A percentile compares a stretch with the other conserved stretches of the same genome.
phyloP scores from a whole-genome alignment of 768 basidiomycete species.

The Coprinellus micaceus region DNA sequence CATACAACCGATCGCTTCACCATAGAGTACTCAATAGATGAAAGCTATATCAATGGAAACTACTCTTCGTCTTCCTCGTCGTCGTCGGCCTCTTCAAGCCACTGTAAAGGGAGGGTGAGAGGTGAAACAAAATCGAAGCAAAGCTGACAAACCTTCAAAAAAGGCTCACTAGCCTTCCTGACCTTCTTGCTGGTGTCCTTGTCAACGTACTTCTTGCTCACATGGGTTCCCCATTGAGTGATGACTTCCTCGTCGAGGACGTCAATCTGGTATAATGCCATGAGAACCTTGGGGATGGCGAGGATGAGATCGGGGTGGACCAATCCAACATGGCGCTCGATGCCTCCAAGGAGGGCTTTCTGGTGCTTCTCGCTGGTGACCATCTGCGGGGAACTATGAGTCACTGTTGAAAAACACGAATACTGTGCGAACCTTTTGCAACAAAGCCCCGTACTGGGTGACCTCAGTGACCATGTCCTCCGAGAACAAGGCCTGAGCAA shows the following conservation, averaged over 20 bases:
- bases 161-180: conserved; percentile 91
- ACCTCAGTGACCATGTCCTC: conserved; percentile 66
- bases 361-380: conserved; percentile 92
- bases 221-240: conserved; percentile 91
- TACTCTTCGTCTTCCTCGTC: conserved; percentile 43
- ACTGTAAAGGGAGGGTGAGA: conserved; percentile 37
- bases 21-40: too few species aligned
- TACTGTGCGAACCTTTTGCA: conserved; percentile 61
- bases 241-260: conserved; percentile 89
- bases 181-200: conserved; percentile 95
- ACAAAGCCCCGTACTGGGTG: conserved; percentile 58
- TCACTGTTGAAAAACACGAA: not conserved
- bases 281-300: conserved; percentile 84
- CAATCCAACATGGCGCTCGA: conserved; percentile 82
- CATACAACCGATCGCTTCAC: too few species aligned
- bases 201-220: conserved; percentile 94
- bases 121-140: not conserved
- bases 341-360: conserved; percentile 88
- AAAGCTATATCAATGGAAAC: too few species aligned
- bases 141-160: conserved; percentile 67
- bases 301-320: conserved; percentile 67
- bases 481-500: conserved; percentile 83
- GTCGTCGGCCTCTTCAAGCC: conserved; percentile 85
- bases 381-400: conserved; percentile 46
- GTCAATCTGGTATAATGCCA: conserved; percentile 91